Base-by-base conservation (phyloP, 192 early-diverging fungal genomes). In the Obelidium mucronatum region DNA sequence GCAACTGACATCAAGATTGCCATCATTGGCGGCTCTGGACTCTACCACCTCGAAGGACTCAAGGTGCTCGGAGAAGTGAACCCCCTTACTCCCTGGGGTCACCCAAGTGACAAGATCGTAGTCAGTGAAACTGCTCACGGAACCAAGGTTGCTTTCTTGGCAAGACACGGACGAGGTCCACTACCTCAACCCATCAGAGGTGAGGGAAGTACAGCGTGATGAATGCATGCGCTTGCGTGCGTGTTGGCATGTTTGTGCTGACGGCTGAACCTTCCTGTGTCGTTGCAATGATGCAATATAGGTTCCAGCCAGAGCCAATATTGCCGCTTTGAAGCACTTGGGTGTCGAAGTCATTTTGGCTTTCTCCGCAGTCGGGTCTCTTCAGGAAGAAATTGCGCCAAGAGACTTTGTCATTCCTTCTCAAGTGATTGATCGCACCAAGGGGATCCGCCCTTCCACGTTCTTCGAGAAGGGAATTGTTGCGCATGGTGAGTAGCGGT, bases 401-500 rank as follows among this genome's bases (percentile, higher is more conserved):
- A 85, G 94, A 48, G 94, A 99, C 84, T 99, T 99, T 88, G 93
- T 97, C 63, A 80, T 99, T 54, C 93, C 95, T 31, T 87, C 90
- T 62, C 98, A 99, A 81, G 86, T 99, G 82, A 93, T 98, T 78
- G 98, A 99, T 84, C 92, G 98, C 73, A 99, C 98, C 59, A 97
- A 97, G 87, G 98, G 96, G 52, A 92, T 96, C 76, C 92, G 97
- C 35, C 89, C 87, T n/a, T 89, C 88, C 56, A 95, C 98, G 3
- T 99, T 92, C 88, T 99, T 98, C 82, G 97, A 95, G 34, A 89
- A 88, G n/a, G 98, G 97, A 30, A 77, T 98, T 34, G 92, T 94
- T 15, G 97, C 91, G 22, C 98, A 99, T 74, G 94, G 92, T 40
- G 85, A 36, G 28, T 74, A 44, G 3, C n/a, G 15, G 17, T 68